Base-by-base conservation (phyloP, 108 stramenopile genomes). In the Conticribra weissflogii region DNA sequence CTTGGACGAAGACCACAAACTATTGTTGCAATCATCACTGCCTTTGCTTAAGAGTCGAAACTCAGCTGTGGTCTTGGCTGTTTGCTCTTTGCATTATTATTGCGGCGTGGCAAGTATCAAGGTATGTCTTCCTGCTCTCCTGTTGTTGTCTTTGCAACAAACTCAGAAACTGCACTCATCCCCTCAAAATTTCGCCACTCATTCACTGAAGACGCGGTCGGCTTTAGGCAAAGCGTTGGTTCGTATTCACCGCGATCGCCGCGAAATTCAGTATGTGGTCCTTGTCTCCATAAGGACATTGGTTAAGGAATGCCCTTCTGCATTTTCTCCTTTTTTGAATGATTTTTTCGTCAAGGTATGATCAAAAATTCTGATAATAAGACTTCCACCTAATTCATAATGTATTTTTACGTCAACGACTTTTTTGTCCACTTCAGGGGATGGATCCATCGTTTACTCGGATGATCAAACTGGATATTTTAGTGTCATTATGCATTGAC, bases 231-330 rank as follows among this genome's bases (percentile, higher is more conserved):
- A 94, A 66, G 94, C 98, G 12, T 80, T 99, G 59, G 97, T 98
- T 9, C 88, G 99, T 22, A 97, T 98, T 79, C 87, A 97, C 74
- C 90, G 96, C 15, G 93, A 89, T 63, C 76, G 84, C 34, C 84
- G 98, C 44, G 99, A 99, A 81, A 95, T 98, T 67, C 97, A 97
- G 84, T 98, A 96, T 79, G 90, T 98, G 17, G 97, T 98, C 18
- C 81, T 99, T 57, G 87, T 86, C 1, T 88, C 92, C 33, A 98
- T 99, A 74, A 81, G 87, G 25, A 85, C 84, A n/a, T 72, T 99
- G 66, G 97, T 95, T 16, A 52, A 56, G 31, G 91, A 97, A 60
- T 89, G 89, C 63, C 97, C 99, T 16, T 89, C 88, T 52, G 92
- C 97, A 17, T 99, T 99, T 79, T 85, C 88, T n/a, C 97, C 95